Percentiles rank a stretch among this genome's conserved stretches.
phyloP scores from a whole-genome alignment of 1,284 basidiomycete species.

The Bothia castanella region DNA sequence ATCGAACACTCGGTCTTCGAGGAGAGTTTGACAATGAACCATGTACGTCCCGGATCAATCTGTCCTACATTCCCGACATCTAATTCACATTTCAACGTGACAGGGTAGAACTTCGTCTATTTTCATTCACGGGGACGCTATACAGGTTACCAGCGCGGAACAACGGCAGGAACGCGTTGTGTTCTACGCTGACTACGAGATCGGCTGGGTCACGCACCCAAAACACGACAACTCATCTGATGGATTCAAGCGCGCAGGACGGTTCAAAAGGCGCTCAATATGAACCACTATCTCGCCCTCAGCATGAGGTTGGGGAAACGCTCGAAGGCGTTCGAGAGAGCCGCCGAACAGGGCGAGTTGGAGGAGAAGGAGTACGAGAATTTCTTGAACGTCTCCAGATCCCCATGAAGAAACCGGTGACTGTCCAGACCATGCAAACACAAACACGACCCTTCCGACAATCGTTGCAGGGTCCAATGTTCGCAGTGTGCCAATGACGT shows the following conservation, averaged over 20 bases:
- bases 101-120: conserved; percentile 77
- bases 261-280: conserved; percentile 89
- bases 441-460: too few relatives aligned
- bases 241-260: conserved; percentile 77
- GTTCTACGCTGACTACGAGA: conserved; percentile 78
- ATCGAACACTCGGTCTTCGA: conserved; percentile 81
- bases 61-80: too few relatives aligned
- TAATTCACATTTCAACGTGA: too few relatives aligned
- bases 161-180: conserved; percentile 62
- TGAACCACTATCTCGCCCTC: conserved; percentile 80
- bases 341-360: conserved; percentile 35
- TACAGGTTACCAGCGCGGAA: conserved; percentile 57
- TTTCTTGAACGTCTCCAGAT: too few relatives aligned
- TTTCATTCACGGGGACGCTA: conserved; percentile 75
- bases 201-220: conserved; percentile 84
- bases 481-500: too few relatives aligned
- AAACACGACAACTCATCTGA: conserved; percentile 39
- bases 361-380: conserved; percentile 27
- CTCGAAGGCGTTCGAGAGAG: conserved; percentile 51
- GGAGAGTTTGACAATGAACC: conserved; percentile 63
- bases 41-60: too few relatives aligned
- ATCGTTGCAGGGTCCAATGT: too few relatives aligned
- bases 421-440: too few relatives aligned
- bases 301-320: conserved; percentile 62
- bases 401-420: too few relatives aligned